Percentiles rank a stretch among this genome's conserved stretches.
phyloP scores from a whole-genome alignment of 768 basidiomycete genomes.

The Amanita pseudoporphyria region DNA sequence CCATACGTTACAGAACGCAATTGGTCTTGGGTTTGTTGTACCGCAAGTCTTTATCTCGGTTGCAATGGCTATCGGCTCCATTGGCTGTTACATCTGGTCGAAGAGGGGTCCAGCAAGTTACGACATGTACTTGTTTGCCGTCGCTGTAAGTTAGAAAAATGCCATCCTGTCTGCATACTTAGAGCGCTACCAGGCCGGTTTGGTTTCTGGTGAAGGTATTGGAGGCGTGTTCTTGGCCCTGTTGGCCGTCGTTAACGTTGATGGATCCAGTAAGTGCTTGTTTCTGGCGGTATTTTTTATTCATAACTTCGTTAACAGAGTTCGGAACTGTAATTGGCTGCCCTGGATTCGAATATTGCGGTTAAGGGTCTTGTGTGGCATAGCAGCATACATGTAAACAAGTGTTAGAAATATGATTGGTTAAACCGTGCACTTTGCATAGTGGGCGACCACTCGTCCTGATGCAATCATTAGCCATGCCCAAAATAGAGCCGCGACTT shows the following conservation, averaged over 20 bases:
- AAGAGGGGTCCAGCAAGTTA: constrained; percentile 30
- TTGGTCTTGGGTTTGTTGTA: constrained; percentile 45
- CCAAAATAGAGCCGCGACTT: too few relatives aligned
- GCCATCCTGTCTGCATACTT: background rate
- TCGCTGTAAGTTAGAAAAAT: constrained; percentile 26
- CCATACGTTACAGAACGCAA: constrained; percentile 27
- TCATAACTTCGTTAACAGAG: constrained; percentile 14
- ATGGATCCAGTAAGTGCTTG: constrained; percentile 31
- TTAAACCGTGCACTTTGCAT: too few relatives aligned
- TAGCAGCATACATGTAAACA: background rate
- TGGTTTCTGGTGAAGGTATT: constrained; percentile 51
- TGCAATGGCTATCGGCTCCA: constrained; percentile 42
- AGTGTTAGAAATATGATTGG: too few relatives aligned
- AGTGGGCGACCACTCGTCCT: too few relatives aligned
- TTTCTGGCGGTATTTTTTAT: constrained; percentile 1
- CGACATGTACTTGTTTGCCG: constrained; percentile 52
- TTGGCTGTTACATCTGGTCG: constrained; percentile 39
- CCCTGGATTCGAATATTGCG: constrained; percentile 43
- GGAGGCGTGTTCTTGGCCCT: constrained; percentile 52
- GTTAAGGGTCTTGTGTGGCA: constrained; percentile 18
- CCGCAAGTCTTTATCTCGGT: constrained; percentile 40
- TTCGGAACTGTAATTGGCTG: constrained; percentile 45
- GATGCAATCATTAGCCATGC: too few relatives aligned
- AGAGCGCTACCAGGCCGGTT: constrained; percentile 25
- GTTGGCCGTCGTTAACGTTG: constrained; percentile 42